Evolutionary conservation across 2,329 filamentous ascomycete genomes (phyloP), one percentile per base, ranked within the genome.

Genomic region (Huntiella omanensis): DNA sequence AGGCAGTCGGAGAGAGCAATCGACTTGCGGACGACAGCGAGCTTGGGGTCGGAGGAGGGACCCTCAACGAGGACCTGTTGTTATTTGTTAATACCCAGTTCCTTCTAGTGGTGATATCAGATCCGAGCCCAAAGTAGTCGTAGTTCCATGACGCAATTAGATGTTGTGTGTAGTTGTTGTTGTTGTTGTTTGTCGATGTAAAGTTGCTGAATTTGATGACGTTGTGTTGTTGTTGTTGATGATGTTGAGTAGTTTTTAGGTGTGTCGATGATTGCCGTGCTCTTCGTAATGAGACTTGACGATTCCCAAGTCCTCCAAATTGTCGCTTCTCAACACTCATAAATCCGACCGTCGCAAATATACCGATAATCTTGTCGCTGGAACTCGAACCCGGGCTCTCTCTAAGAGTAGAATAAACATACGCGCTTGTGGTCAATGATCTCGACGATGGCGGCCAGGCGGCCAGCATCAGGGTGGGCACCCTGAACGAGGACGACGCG

Each of bases 371-470:
- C 22, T 43, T 34, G 35, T 46, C 33, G 38, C 38, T 45, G 43
- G 43, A 46, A 46, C 47, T 49, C 37, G 42, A 28, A 28, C 22
- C 22, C 22, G 22, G 22, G 41, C 32, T 48, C 41, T 19, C 33
- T 22, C 38, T 40, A 38, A 38, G 36, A 38, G 38, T 17, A 53
- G 22, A 28, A 28, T 28, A 49, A 63, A 85, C 91, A 65, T 93
- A 98, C 91, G 71, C 91, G 86, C 79, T 94, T 95, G 82, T 98
- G 88, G 73, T 98, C 91, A 72, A 98, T 91, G 69, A 98, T 96
- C 80, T 98, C 88, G 69, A 94, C 86, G 63, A 98, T 88, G 61
- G 80, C 73, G 61, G 87, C 92, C 60, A 96, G 77, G 66, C 83
- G 83, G 71, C 87, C 87, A 58, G 73, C 71, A 72, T 70, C 83